Conservation (phyloP, 2,329 filamentous ascomycete species). For the Aureobasidium sp. region DNA sequence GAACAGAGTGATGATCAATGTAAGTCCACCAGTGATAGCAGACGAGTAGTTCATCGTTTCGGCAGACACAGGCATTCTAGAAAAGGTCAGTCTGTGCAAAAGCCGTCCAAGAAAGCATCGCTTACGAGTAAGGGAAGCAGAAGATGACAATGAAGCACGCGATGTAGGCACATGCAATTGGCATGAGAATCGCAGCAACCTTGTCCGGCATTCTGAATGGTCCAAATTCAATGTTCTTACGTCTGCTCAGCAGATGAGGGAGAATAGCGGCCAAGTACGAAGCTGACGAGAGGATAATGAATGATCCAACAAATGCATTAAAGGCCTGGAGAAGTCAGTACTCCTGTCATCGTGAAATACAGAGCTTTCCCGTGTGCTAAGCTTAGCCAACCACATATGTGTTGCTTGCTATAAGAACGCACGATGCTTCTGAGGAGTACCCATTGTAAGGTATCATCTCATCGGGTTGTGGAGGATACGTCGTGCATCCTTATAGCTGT, state of each 20-base stretch:
- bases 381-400: no score
- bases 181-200: conserved; percentile 44
- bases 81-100: neutral
- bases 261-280: conserved; percentile 58
- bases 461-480: no score
- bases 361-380: no score
- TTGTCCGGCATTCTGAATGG: conserved; percentile 47
- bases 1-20: conserved; percentile 29
- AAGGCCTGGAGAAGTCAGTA: conserved; percentile 40
- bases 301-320: conserved; percentile 55
- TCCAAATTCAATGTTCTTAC: conserved; percentile 43
- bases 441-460: no score
- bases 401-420: no score
- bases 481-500: no score
- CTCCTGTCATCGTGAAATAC: no score
- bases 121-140: conserved; percentile 42
- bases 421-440: no score
- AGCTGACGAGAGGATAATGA: conserved; percentile 45
- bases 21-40: conserved; percentile 30
- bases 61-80: conserved; percentile 22
- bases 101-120: neutral
- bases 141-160: conserved; percentile 55
- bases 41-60: conserved; percentile 36
- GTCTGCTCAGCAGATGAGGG: conserved; percentile 32
- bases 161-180: conserved; percentile 49